phyloP scores from a whole-genome alignment of 352 stramenopile species.

The Phytophthora colocasiae region DNA sequence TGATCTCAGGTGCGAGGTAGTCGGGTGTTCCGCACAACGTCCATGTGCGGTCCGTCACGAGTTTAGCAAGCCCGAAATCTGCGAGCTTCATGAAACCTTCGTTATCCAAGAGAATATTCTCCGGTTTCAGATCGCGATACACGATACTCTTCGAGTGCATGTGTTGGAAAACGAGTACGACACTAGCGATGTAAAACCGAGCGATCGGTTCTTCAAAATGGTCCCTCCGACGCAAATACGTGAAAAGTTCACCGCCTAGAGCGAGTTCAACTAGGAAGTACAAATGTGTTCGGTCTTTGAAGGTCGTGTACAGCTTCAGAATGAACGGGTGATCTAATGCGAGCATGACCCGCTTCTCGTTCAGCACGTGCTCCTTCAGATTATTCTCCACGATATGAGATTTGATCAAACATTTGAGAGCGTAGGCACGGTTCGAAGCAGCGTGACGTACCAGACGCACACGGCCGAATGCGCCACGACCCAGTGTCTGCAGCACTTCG shows the following conservation, averaged over 20 bases:
- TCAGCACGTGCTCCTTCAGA: constrained; percentile 92
- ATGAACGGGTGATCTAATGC: constrained; percentile 92
- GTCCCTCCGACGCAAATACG: constrained; percentile 81
- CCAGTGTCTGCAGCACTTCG: constrained; percentile 78
- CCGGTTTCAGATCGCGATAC: constrained; percentile 92
- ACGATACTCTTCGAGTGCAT: constrained; percentile 91
- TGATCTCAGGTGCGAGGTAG: constrained; percentile 94
- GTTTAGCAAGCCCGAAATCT: constrained; percentile 94
- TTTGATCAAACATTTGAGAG: constrained; percentile 95
- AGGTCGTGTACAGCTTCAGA: constrained; percentile 89
- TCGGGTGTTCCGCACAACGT: constrained; percentile 93
- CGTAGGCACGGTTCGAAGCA: constrained; percentile 75
- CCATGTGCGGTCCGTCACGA: constrained; percentile 87
- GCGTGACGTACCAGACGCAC: constrained; percentile 89
- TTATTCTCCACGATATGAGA: constrained; percentile 92
- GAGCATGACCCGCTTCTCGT: constrained; percentile 92
- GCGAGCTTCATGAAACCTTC: constrained; percentile 91
- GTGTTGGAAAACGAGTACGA: constrained; percentile 92
- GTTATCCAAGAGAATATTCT: constrained; percentile 89
- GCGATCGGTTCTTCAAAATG: constrained; percentile 80
- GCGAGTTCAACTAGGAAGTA: constrained; percentile 95
- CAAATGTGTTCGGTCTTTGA: constrained; percentile 92
- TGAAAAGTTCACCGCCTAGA: constrained; percentile 93
- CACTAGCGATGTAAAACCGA: constrained; percentile 90
- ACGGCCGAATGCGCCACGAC: constrained; percentile 89